A percentile compares a stretch with the other conserved stretches of the same genome.
Conservation (phyloP, 768 basidiomycete species). For the Phanerochaete sordida region DNA sequence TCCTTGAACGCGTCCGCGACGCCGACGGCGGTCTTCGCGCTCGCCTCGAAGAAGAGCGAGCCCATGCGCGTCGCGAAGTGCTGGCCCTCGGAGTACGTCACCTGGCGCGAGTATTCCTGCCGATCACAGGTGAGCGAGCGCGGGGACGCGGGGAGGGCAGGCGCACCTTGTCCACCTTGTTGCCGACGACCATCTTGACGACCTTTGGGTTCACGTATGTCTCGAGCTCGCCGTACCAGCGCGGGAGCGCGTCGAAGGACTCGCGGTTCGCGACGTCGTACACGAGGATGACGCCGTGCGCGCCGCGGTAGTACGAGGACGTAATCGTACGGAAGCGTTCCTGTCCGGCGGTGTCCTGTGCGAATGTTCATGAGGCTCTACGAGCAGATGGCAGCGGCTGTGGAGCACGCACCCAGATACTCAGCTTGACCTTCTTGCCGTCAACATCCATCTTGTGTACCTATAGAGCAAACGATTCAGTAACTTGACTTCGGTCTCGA, state of each 20-base stretch:
- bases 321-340: conserved; percentile 99
- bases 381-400: background rate
- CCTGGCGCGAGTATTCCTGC: conserved; percentile 89
- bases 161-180: conserved; percentile 89
- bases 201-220: conserved; percentile 85
- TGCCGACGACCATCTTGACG: conserved; percentile 92
- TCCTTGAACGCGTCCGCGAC: conserved; percentile 76
- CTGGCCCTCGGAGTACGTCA: conserved; percentile 72
- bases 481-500: background rate
- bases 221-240: conserved; percentile 92
- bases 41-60: conserved; percentile 87
- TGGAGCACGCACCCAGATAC: conserved; percentile 97
- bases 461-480: conserved; percentile 30
- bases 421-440: conserved; percentile 84
- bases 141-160: background rate
- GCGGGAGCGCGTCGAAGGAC: conserved; percentile 90
- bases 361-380: conserved; percentile 23
- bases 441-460: conserved; percentile 87
- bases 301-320: conserved; percentile 98
- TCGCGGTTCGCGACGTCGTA: conserved; percentile 96
- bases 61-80: conserved; percentile 80
- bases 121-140: background rate
- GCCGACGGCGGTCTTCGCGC: conserved; percentile 86
- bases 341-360: conserved; percentile 96
- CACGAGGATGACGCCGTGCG: conserved; percentile 96